phyloP scores from a whole-genome alignment of 2,329 filamentous ascomycete species.

The Cytospora paraplurivora region DNA sequence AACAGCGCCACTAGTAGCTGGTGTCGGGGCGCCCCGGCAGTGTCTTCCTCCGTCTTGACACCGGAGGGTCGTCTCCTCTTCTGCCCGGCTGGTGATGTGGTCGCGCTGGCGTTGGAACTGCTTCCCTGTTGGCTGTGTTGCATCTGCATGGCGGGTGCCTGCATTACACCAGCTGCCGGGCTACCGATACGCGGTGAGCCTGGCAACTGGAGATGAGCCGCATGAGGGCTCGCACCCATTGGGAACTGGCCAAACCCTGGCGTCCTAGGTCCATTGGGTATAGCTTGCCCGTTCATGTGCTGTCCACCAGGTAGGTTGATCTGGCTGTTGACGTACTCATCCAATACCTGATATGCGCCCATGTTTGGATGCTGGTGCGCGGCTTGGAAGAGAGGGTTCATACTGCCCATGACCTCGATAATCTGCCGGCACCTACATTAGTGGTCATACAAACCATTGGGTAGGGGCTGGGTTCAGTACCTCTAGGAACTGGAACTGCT shows the following conservation, averaged over 20 bases:
- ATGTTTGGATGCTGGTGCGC: slow-evolving; percentile 49
- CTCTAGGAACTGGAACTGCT: slow-evolving; percentile 67
- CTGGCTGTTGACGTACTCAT: slow-evolving; percentile 57
- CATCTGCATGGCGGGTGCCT: slow-evolving; percentile 66
- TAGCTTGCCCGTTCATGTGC: slow-evolving; percentile 52
- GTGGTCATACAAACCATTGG: slow-evolving; percentile 18
- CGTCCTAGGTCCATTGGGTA: slow-evolving; percentile 50
- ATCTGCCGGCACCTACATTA: slow-evolving; percentile 48
- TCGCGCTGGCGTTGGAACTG: slow-evolving; percentile 66
- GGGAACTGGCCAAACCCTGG: slow-evolving; percentile 60
- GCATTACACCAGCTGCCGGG: slow-evolving; percentile 63
- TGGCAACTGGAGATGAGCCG: slow-evolving; percentile 61
- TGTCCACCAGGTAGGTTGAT: slow-evolving; percentile 44
- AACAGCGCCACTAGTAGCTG: slow-evolving; percentile 41
- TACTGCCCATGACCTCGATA: slow-evolving; percentile 67
- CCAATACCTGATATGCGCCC: slow-evolving; percentile 59
- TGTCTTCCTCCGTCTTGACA: slow-evolving; percentile 60
- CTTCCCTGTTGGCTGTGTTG: slow-evolving; percentile 71
- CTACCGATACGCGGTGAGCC: slow-evolving; percentile 64
- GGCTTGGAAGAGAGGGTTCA: slow-evolving; percentile 60
- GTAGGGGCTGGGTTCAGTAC: slow-evolving; percentile 41
- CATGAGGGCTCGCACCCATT: slow-evolving; percentile 61
- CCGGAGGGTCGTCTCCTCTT: slow-evolving; percentile 59
- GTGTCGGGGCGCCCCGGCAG: slow-evolving; percentile 51
- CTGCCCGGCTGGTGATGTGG: slow-evolving; percentile 64